Conservation (phyloP, 169 alveolate genomes). For the Besnoitia besnoiti region DNA sequence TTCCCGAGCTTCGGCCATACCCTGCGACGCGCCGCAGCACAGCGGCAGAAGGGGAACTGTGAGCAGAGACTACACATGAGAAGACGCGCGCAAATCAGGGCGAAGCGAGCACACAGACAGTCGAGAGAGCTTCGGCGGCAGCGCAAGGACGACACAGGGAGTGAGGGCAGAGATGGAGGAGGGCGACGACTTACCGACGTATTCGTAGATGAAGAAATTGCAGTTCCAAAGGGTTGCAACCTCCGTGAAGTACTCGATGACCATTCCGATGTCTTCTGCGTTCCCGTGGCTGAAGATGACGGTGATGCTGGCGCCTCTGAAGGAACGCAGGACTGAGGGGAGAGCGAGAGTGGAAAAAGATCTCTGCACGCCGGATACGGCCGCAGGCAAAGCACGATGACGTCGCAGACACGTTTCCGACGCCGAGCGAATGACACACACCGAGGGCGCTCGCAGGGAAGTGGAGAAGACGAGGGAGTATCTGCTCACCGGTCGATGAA, state of each 20-base stretch:
- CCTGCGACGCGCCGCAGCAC: slow-evolving; percentile 63
- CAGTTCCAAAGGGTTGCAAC: slow-evolving; percentile 72
- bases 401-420: not conserved
- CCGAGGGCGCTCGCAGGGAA: not conserved
- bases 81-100: not conserved
- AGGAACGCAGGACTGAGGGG: not conserved
- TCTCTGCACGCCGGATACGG: too few relatives aligned
- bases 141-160: not conserved
- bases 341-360: not conserved
- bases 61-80: not conserved
- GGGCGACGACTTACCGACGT: slow-evolving; percentile 71
- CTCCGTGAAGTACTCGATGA: slow-evolving; percentile 72
- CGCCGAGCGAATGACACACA: not conserved
- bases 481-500: slow-evolving; percentile 24
- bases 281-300: slow-evolving; percentile 88
- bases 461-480: not conserved
- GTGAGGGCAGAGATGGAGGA: not conserved
- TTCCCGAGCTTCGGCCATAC: slow-evolving; percentile 84
- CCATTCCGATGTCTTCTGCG: slow-evolving; percentile 89
- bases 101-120: not conserved
- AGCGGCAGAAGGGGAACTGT: not conserved
- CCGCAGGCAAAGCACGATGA: not conserved
- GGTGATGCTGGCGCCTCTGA: slow-evolving; percentile 80
- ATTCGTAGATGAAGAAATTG: slow-evolving; percentile 85
- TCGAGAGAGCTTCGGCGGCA: not conserved